Conservation (phyloP, 257 asterid species). For the Galeopsis tetrahit region DNA sequence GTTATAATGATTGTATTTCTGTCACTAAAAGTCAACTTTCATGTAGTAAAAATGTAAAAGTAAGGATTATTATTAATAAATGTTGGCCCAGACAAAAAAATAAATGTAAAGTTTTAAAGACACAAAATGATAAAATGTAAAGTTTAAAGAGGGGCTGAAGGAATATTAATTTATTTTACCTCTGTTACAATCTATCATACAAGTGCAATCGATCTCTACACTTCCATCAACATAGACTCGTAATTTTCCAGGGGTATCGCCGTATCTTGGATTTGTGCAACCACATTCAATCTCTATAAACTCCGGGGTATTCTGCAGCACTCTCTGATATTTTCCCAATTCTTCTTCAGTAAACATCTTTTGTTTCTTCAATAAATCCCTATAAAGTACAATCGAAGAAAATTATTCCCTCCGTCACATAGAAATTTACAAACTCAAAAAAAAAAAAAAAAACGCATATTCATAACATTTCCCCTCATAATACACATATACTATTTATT, state of each 20-base stretch:
- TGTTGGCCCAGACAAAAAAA: too few relatives aligned
- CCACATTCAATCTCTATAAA: conserved; percentile 45
- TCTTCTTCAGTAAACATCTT: conserved; percentile 37
- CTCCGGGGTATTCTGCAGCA: conserved; percentile 21
- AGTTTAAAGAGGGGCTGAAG: too few relatives aligned
- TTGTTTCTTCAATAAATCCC: neutral
- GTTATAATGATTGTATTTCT: too few relatives aligned
- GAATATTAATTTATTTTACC: conserved; percentile 20
- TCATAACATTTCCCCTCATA: too few relatives aligned
- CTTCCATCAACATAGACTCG: conserved; percentile 36
- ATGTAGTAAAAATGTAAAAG: too few relatives aligned
- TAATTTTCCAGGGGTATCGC: conserved; percentile 42
- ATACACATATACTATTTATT: too few relatives aligned
- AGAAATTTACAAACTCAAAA: too few relatives aligned
- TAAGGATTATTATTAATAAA: too few relatives aligned
- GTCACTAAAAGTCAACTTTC: too few relatives aligned
- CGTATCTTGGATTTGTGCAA: conserved; percentile 38
- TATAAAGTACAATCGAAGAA: neutral
- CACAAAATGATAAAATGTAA: too few relatives aligned
- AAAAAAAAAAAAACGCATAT: too few relatives aligned
- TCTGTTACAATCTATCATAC: conserved; percentile 29
- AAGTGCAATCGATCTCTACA: conserved; percentile 44
- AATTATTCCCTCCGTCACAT: neutral
- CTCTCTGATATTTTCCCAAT: conserved; percentile 20
- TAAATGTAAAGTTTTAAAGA: too few relatives aligned